phyloP scores from a whole-genome alignment of 345 rosid species.

The Alliaria petiolata region DNA sequence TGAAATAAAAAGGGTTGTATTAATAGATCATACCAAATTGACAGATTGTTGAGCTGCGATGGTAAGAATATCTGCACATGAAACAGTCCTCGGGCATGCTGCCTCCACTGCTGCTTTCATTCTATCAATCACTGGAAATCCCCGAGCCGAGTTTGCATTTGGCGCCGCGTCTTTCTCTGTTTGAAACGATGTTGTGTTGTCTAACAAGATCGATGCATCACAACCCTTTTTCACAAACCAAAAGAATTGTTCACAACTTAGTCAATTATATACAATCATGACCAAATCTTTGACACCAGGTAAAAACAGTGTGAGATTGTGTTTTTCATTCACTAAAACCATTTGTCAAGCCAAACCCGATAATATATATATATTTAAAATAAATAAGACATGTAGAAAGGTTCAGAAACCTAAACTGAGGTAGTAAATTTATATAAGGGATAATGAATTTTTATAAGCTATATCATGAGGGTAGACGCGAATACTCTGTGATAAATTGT shows the following conservation, averaged over 20 bases:
- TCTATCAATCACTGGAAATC: constrained; percentile 56
- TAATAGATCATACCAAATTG: constrained; percentile 31
- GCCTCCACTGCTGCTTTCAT: constrained; percentile 48
- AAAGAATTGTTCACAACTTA: background rate
- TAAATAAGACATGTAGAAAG: no score
- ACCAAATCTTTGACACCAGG: background rate
- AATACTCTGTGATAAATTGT: no score
- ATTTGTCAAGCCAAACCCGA: no score
- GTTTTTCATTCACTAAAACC: no score
- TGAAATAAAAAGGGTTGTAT: background rate
- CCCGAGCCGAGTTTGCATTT: constrained; percentile 43
- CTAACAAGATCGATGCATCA: constrained; percentile 54
- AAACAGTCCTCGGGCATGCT: constrained; percentile 42
- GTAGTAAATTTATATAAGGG: no score
- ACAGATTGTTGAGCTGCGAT: constrained; percentile 62
- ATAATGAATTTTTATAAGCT: no score
- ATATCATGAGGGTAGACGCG: no score
- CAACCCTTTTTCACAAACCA: constrained; percentile 41
- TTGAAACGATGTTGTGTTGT: constrained; percentile 34
- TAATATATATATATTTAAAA: background rate
- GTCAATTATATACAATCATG: background rate
- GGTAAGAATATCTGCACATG: constrained; percentile 57
- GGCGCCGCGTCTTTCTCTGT: constrained; percentile 45
- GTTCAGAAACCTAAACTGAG: no score
- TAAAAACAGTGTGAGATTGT: background rate